These are phyloP conservation scores for Aegilops umbellulata DNA, from an alignment of 176 grass and related monocot species.

Conservation along the genomic window DNA sequence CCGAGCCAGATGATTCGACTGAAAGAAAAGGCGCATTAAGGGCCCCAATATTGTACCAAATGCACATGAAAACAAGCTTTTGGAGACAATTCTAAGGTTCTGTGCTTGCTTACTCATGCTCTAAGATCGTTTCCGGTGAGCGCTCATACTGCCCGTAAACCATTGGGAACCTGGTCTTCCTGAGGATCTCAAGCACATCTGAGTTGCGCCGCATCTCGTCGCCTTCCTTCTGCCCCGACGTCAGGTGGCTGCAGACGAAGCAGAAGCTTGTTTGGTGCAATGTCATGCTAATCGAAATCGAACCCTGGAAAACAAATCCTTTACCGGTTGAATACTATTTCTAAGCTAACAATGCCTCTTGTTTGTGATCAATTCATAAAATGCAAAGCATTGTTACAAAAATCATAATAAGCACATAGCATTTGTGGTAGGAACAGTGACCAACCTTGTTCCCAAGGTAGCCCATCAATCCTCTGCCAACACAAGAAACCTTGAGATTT, in stretches of 20 bases:
- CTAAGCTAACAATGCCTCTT: constrained; percentile 37
- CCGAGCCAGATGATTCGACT: constrained; percentile 98
- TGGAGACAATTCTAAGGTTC: not conserved
- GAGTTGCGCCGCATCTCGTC: constrained; percentile 85
- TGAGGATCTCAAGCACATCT: constrained; percentile 89
- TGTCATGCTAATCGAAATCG: constrained; percentile 99
- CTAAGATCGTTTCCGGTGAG: constrained; percentile 89
- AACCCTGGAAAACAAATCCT: constrained; percentile 78
- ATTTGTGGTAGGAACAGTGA: constrained; percentile 17
- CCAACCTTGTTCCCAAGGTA: constrained; percentile 97
- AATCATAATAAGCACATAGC: not conserved
- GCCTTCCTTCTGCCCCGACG: constrained; percentile 95
- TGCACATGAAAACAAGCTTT: constrained; percentile 22
- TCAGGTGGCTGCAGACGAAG: constrained; percentile 99
- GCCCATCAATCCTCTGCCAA: constrained; percentile 96
- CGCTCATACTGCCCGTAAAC: constrained; percentile 75
- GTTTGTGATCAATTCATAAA: not conserved
- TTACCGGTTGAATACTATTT: constrained; percentile 23
- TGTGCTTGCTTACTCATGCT: constrained; percentile 74
- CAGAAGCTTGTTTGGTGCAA: constrained; percentile 99
- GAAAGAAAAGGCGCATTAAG: constrained; percentile 30
- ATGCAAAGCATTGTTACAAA: not conserved
- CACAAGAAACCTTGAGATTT: constrained; percentile 97
- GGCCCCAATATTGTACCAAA: constrained; percentile 24
- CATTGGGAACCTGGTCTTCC: constrained; percentile 87